Percentiles rank a stretch among this genome's conserved stretches.
These are phyloP conservation scores for Gaeumannomyces sp. DNA, from an alignment of 2,329 filamentous ascomycete species.

Conservation along the genomic window DNA sequence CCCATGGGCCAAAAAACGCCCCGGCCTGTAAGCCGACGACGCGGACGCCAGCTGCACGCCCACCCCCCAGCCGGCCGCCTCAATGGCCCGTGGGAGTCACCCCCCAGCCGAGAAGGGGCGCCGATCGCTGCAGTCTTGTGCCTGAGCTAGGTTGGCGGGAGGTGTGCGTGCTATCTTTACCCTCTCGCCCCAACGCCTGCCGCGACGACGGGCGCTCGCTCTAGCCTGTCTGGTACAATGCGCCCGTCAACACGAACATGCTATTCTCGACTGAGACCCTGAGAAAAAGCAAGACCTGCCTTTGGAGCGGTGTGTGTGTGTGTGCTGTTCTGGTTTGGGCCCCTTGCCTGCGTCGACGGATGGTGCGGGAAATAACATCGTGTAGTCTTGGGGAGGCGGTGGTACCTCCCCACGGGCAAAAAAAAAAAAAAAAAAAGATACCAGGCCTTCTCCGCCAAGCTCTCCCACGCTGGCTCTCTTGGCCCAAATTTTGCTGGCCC, in stretches of 20 bases:
- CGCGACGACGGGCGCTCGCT: too few species aligned
- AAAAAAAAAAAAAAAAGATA: too few species aligned
- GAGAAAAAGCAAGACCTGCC: too few species aligned
- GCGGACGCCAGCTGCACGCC: too few species aligned
- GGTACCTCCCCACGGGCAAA: too few species aligned
- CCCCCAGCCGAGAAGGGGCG: not conserved
- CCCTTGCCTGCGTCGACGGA: not conserved
- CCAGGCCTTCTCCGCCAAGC: too few species aligned
- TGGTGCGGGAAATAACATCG: not conserved
- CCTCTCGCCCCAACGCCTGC: too few species aligned
- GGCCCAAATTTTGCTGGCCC: not conserved
- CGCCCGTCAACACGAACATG: not conserved
- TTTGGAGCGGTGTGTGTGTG: not conserved
- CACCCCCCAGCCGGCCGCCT: too few species aligned
- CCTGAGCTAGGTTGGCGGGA: not conserved
- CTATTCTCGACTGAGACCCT: too few species aligned
- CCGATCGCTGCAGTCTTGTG: not conserved
- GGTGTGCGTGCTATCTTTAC: not conserved
- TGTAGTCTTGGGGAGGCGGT: too few species aligned
- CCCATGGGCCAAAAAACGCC: not conserved
- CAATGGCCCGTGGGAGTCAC: not conserved
- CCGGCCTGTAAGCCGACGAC: not conserved
- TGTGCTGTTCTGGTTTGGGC: too few species aligned
- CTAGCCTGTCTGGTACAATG: not conserved
- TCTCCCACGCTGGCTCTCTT: not conserved